phyloP scores from a whole-genome alignment of 176 grass and related monocot species.

The Luzula sylvatica region DNA sequence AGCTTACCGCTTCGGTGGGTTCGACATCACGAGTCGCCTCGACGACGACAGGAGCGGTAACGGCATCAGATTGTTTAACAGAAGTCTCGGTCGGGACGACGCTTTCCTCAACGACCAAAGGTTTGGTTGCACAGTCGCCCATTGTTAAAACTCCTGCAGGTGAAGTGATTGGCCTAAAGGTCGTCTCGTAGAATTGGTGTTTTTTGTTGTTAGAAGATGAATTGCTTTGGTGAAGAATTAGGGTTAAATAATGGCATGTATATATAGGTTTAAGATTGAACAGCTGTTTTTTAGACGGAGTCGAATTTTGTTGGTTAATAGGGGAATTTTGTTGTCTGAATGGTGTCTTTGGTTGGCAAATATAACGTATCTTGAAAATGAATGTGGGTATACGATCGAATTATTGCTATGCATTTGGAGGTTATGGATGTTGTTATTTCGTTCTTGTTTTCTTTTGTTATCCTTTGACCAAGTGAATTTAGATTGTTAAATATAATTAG shows the following conservation, averaged over 20 bases:
- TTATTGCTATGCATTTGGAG: slow-evolving; percentile 11
- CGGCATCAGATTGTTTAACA: slow-evolving; percentile 29
- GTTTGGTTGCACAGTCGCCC: slow-evolving; percentile 48
- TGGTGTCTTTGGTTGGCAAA: slow-evolving; percentile 6
- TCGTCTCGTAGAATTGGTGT: background rate
- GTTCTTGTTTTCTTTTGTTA: too few relatives aligned
- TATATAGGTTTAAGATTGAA: slow-evolving; percentile 18
- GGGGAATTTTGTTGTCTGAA: slow-evolving; percentile 13
- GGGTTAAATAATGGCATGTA: background rate
- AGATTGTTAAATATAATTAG: too few relatives aligned
- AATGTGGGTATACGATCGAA: slow-evolving; percentile 2
- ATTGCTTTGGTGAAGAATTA: slow-evolving; percentile 1
- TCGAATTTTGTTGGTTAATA: slow-evolving; percentile 4
- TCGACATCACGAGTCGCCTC: slow-evolving; percentile 17
- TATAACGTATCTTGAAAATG: background rate
- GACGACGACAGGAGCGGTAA: slow-evolving; percentile 23
- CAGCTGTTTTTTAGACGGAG: slow-evolving; percentile 15
- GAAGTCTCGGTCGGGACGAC: slow-evolving; percentile 13
- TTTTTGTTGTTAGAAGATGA: slow-evolving; percentile 17
- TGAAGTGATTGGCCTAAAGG: background rate
- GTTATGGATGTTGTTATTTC: too few relatives aligned
- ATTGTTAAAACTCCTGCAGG: slow-evolving; percentile 10
- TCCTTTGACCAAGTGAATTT: too few relatives aligned
- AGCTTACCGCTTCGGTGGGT: slow-evolving; percentile 1
- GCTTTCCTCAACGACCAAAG: slow-evolving; percentile 37